These are phyloP conservation scores for Coemansia sp. DNA, from an alignment of 192 early-diverging fungal genomes.

Conservation along the genomic window DNA sequence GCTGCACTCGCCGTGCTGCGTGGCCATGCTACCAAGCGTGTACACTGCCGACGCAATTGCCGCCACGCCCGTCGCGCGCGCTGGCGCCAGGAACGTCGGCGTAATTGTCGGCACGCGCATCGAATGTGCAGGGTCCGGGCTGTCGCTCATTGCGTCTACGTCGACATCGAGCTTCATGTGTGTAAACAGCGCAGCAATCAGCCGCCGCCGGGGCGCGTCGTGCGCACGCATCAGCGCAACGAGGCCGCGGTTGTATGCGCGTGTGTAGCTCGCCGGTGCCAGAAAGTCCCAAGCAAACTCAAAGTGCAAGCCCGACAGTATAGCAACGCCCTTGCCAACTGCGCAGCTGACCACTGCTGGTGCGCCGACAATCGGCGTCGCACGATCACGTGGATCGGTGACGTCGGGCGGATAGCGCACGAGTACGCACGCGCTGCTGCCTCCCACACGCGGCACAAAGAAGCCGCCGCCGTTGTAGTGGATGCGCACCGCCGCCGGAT, in stretches of 20 bases:
- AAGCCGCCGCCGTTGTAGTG: slow-evolving; percentile 78
- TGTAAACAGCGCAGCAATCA: slow-evolving; percentile 59
- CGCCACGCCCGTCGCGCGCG: slow-evolving; percentile 31
- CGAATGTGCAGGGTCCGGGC: slow-evolving; percentile 9
- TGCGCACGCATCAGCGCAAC: slow-evolving; percentile 49
- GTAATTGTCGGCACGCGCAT: slow-evolving; percentile 21
- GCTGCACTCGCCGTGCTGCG: slow-evolving; percentile 6
- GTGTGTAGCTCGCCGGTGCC: slow-evolving; percentile 54
- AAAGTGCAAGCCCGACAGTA: slow-evolving; percentile 80
- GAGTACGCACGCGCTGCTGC: slow-evolving; percentile 24
- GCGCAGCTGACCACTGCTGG: slow-evolving; percentile 66
- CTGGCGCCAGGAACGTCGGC: slow-evolving; percentile 41
- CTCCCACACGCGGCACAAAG: slow-evolving; percentile 48
- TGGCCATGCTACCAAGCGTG: slow-evolving; percentile 21
- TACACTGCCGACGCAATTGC: slow-evolving; percentile 25
- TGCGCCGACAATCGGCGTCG: slow-evolving; percentile 20
- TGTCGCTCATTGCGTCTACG: slow-evolving; percentile 32
- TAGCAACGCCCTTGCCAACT: slow-evolving; percentile 65
- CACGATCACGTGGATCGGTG: slow-evolving; percentile 32
- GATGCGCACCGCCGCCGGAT: slow-evolving; percentile 37
- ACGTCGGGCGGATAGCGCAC: slow-evolving; percentile 47
- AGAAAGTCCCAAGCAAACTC: slow-evolving; percentile 69
- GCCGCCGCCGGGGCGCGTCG: slow-evolving; percentile 52
- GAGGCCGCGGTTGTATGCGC: slow-evolving; percentile 49
- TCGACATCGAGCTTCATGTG: slow-evolving; percentile 66